These are phyloP conservation scores for Blepharisma undulans DNA, from an alignment of 169 alveolate genomes.

Conservation along the genomic window DNA sequence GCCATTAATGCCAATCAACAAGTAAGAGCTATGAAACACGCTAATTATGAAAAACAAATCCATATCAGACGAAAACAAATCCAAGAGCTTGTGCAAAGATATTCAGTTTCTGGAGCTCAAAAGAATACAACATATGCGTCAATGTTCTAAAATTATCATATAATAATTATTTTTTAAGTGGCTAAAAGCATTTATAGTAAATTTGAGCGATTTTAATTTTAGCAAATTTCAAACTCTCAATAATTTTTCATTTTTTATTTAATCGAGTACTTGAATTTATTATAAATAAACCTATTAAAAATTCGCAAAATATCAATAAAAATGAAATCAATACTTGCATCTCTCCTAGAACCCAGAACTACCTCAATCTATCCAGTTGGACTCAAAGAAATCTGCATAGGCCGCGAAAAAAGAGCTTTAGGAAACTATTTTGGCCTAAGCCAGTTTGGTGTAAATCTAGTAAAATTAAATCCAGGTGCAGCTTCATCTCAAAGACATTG, in stretches of 20 bases:
- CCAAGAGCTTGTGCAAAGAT: conserved; percentile 5
- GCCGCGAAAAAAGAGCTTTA: neutral
- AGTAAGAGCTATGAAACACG: neutral
- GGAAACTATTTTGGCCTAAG: neutral
- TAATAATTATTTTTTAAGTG: too few species aligned
- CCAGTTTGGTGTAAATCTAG: neutral
- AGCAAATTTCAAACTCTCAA: too few species aligned
- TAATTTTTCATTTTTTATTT: too few species aligned
- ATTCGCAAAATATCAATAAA: too few species aligned
- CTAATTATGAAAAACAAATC: conserved; percentile 22
- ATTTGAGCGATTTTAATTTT: too few species aligned
- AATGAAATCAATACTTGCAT: neutral
- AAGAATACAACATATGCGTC: conserved; percentile 3
- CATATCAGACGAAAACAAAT: conserved; percentile 13
- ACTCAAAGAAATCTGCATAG: neutral
- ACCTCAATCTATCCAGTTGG: neutral
- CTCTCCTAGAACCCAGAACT: neutral
- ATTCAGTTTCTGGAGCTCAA: neutral
- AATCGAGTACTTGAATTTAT: too few species aligned
- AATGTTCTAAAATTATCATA: neutral
- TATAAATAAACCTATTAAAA: too few species aligned
- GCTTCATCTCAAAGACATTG: neutral
- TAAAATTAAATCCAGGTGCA: neutral
- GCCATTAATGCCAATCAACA: conserved; percentile 38
- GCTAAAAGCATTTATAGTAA: too few species aligned